These are phyloP conservation scores for Backusella tuberculispora DNA, from an alignment of 192 early-diverging fungal species.

Conservation along the genomic window DNA sequence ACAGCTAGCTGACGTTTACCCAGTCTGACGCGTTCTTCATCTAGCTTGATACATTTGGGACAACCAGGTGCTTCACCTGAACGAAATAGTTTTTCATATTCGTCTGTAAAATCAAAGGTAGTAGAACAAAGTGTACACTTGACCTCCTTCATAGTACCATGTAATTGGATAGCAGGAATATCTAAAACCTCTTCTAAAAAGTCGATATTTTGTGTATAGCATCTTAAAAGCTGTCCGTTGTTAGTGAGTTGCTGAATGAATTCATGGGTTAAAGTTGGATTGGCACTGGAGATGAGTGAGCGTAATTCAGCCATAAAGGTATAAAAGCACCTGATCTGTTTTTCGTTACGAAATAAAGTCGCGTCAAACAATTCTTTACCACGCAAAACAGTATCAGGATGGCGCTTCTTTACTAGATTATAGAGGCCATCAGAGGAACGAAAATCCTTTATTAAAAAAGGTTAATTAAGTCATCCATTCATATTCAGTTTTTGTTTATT, in stretches of 20 bases:
- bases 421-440: slow-evolving; percentile 82
- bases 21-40: slow-evolving; percentile 49
- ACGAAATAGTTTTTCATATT: slow-evolving; percentile 63
- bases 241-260: slow-evolving; percentile 84
- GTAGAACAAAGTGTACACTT: slow-evolving; percentile 85
- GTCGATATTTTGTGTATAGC: slow-evolving; percentile 98
- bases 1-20: slow-evolving; percentile 79
- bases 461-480: background rate
- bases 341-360: slow-evolving; percentile 68
- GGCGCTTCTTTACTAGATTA: slow-evolving; percentile 74
- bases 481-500: background rate
- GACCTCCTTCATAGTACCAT: slow-evolving; percentile 85
- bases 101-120: slow-evolving; percentile 61
- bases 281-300: slow-evolving; percentile 66
- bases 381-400: slow-evolving; percentile 60
- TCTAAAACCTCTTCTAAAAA: slow-evolving; percentile 80
- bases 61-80: slow-evolving; percentile 75
- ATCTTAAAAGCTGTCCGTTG: slow-evolving; percentile 76
- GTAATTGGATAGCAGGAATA: slow-evolving; percentile 85
- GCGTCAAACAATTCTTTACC: slow-evolving; percentile 90
- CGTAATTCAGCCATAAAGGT: slow-evolving; percentile 89
- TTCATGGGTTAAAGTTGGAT: slow-evolving; percentile 80
- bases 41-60: slow-evolving; percentile 49
- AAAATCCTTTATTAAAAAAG: slow-evolving; percentile 65
- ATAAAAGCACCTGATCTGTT: slow-evolving; percentile 69